These are phyloP conservation scores for Lagerstroemia speciosa DNA, from an alignment of 345 rosid genomes.

Conservation along the genomic window DNA sequence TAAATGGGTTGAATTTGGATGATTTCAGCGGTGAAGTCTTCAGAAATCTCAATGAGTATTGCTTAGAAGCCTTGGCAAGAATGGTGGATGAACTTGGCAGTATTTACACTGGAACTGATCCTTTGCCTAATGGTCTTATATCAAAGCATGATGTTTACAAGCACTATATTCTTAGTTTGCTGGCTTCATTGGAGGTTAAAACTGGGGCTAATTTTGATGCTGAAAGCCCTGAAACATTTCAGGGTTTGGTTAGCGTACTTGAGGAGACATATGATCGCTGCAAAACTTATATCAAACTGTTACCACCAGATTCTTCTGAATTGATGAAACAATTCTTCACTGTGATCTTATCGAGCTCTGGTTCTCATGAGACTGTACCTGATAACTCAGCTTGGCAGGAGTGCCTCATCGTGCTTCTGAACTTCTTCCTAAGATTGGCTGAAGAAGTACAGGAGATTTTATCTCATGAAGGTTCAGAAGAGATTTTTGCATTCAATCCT, in stretches of 20 bases:
- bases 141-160: constrained; percentile 67
- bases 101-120: constrained; percentile 19
- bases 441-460: constrained; percentile 67
- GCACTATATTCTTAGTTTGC: constrained; percentile 39
- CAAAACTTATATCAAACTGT: constrained; percentile 43
- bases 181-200: constrained; percentile 42
- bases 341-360: constrained; percentile 34
- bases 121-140: constrained; percentile 46
- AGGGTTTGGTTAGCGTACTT: constrained; percentile 43
- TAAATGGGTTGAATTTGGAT: constrained; percentile 57
- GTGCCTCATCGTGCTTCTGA: constrained; percentile 62
- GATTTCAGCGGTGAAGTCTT: constrained; percentile 56
- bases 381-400: constrained; percentile 95
- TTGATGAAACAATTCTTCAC: constrained; percentile 51
- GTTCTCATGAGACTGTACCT: constrained; percentile 38
- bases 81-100: constrained; percentile 55
- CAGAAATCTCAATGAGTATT: constrained; percentile 42
- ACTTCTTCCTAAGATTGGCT: constrained; percentile 67
- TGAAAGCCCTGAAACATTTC: constrained; percentile 60
- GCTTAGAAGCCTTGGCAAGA: constrained; percentile 74
- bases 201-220: constrained; percentile 30
- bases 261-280: constrained; percentile 58
- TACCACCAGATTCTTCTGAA: constrained; percentile 56
- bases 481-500: constrained; percentile 35
- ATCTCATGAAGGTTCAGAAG: constrained; percentile 22